Percentiles rank a stretch among this genome's conserved stretches.
These are phyloP conservation scores for Aspergillus oerlinghausenensis DNA, from an alignment of 2,329 filamentous ascomycete species.

Conservation along the genomic window DNA sequence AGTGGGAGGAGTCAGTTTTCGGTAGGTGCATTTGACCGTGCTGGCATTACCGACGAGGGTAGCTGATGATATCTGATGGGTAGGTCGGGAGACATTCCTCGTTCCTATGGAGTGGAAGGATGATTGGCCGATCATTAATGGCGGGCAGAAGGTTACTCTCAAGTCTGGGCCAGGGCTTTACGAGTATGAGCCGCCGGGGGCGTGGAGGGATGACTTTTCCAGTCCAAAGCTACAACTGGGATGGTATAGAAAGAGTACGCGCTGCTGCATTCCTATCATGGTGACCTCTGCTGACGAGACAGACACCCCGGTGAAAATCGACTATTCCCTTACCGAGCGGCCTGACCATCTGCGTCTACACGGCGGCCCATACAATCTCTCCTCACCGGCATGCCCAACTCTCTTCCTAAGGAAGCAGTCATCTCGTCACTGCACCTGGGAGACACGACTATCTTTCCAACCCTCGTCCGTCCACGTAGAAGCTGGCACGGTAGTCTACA, in stretches of 20 bases:
- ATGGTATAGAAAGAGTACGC: conserved; percentile 40
- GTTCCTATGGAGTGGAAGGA: conserved; percentile 48
- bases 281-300: neutral
- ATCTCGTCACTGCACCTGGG: conserved; percentile 40
- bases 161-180: conserved; percentile 19
- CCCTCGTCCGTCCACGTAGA: conserved; percentile 44
- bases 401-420: conserved; percentile 54
- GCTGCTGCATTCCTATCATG: neutral
- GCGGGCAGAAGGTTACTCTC: conserved; percentile 42
- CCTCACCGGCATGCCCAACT: conserved; percentile 48
- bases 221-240: conserved; percentile 22
- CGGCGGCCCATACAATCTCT: conserved; percentile 51
- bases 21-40: conserved; percentile 23
- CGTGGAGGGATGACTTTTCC: conserved; percentile 36
- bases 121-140: conserved; percentile 51
- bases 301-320: conserved; percentile 48
- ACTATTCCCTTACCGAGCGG: conserved; percentile 45
- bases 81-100: conserved; percentile 49
- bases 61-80: neutral
- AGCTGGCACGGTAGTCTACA: conserved; percentile 52
- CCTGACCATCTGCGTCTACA: conserved; percentile 45
- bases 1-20: conserved; percentile 41
- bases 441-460: conserved; percentile 44
- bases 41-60: neutral
- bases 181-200: conserved; percentile 6